Evolutionary conservation across 345 rosid genomes (phyloP).

Genomic region (Cardamine occulta): DNA sequence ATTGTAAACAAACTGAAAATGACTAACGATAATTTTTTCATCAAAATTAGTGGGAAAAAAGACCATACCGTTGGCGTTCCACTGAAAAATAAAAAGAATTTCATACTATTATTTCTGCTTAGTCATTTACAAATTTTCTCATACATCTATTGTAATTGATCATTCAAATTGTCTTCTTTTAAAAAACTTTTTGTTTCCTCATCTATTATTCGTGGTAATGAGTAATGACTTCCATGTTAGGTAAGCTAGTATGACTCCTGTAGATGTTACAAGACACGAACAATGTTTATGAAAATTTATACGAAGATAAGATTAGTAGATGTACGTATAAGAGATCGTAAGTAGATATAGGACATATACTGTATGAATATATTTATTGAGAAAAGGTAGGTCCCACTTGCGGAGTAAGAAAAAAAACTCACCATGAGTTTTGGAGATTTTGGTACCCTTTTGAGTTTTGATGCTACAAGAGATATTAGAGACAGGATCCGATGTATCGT

Average conservation of each 20-base stretch:
- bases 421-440: constrained; percentile 27
- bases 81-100: background rate
- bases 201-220: background rate
- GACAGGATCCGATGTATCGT: background rate
- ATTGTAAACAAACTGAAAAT: constrained; percentile 7
- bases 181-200: background rate
- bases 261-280: constrained; percentile 30
- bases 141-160: background rate
- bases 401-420: background rate
- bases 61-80: constrained; percentile 20
- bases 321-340: constrained; percentile 21
- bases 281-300: constrained; percentile 16
- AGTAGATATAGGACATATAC: constrained; percentile 15
- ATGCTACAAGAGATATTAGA: constrained; percentile 5
- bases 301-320: constrained; percentile 31
- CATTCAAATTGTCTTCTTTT: background rate
- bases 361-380: constrained; percentile 22
- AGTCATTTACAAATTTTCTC: constrained; percentile 7
- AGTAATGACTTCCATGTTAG: constrained; percentile 17
- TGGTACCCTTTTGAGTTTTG: constrained; percentile 15
- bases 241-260: constrained; percentile 18
- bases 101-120: background rate
- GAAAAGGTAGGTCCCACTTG: constrained; percentile 8
- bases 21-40: constrained; percentile 6
- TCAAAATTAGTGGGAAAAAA: constrained; percentile 26